Conservation (phyloP, 2,329 filamentous ascomycete genomes). For the Teratosphaeriaceae sp. region DNA sequence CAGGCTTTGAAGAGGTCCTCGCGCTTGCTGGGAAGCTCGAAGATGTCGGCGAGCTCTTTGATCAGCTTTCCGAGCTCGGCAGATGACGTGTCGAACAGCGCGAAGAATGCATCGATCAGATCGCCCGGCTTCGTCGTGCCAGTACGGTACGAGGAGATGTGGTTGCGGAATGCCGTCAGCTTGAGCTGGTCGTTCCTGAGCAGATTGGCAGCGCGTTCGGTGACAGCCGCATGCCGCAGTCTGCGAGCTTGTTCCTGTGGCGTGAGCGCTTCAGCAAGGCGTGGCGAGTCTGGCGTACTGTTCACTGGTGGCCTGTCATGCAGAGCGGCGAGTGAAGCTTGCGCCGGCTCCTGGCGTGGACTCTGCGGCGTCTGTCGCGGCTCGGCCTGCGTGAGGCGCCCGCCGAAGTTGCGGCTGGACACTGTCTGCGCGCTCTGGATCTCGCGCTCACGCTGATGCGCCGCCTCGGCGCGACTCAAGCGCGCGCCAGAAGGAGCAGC, state of each 20-base stretch:
- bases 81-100: conserved; percentile 73
- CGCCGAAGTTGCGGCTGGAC: conserved; percentile 74
- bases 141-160: conserved; percentile 71
- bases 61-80: conserved; percentile 80
- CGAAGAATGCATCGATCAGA: conserved; percentile 81
- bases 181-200: conserved; percentile 71
- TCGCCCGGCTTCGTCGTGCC: conserved; percentile 64
- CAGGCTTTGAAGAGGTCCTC: conserved; percentile 72
- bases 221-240: conserved; percentile 73
- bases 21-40: conserved; percentile 72
- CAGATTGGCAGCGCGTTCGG: conserved; percentile 76
- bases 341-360: conserved; percentile 26
- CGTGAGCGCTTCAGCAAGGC: conserved; percentile 41
- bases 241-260: conserved; percentile 76
- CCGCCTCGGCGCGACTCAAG: conserved; percentile 76
- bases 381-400: conserved; percentile 56
- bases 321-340: conserved; percentile 13
- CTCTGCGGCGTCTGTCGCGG: conserved; percentile 19
- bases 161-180: conserved; percentile 67
- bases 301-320: conserved; percentile 23
- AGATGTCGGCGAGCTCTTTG: conserved; percentile 86
- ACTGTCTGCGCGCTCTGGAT: conserved; percentile 82
- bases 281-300: conserved; percentile 32
- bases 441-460: conserved; percentile 85
- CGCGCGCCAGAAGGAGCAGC: conserved; percentile 73